phyloP scores from a whole-genome alignment of 192 early-diverging fungal species.

The Coemansia aciculifera region DNA sequence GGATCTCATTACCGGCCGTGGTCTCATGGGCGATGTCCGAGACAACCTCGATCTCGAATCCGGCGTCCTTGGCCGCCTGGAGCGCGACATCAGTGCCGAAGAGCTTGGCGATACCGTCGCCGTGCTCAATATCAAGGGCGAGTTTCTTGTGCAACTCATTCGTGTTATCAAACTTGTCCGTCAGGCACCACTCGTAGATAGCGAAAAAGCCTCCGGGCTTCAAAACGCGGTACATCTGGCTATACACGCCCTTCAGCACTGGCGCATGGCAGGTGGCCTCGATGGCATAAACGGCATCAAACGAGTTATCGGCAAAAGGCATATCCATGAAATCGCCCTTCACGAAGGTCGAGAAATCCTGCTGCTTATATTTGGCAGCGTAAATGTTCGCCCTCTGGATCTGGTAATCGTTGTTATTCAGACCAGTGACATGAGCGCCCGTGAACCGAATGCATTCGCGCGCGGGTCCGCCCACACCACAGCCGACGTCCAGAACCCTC shows the following conservation, averaged over 20 bases:
- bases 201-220: constrained; percentile 93
- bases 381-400: constrained; percentile 76
- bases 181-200: constrained; percentile 94
- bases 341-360: constrained; percentile 60
- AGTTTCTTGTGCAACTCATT: constrained; percentile 74
- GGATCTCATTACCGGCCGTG: constrained; percentile 62
- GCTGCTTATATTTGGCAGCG: constrained; percentile 67
- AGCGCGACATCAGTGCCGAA: constrained; percentile 72
- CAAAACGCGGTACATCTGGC: constrained; percentile 85
- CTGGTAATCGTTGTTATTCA: constrained; percentile 98
- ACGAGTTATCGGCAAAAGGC: constrained; percentile 76
- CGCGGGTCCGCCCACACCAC: constrained; percentile 95
- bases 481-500: constrained; percentile 89
- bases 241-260: constrained; percentile 79
- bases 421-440: constrained; percentile 86
- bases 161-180: constrained; percentile 79
- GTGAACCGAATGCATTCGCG: constrained; percentile 89
- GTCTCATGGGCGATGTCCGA: constrained; percentile 63
- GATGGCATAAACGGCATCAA: constrained; percentile 94
- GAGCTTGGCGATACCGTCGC: constrained; percentile 89
- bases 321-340: constrained; percentile 92
- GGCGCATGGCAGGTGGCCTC: constrained; percentile 94
- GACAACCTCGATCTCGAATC: constrained; percentile 81
- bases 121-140: constrained; percentile 84
- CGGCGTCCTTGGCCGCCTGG: constrained; percentile 76